phyloP scores from a whole-genome alignment of 2,329 filamentous ascomycete genomes.

The Penicillium sclerotigenum region DNA sequence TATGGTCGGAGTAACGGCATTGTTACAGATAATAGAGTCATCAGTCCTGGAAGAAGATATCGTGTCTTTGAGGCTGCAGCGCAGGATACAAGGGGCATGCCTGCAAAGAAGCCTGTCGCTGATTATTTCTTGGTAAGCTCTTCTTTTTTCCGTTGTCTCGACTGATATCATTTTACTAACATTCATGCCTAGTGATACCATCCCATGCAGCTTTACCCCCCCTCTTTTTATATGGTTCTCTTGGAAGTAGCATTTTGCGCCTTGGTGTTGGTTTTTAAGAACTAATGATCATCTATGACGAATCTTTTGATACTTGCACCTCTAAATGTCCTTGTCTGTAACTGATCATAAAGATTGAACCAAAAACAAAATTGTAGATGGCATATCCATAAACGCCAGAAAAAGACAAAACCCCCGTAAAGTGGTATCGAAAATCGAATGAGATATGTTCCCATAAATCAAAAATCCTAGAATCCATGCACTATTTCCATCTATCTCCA shows the following conservation, averaged over 20 bases:
- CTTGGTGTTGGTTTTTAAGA: conserved; percentile 22
- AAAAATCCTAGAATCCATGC: background rate
- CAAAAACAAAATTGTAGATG: background rate
- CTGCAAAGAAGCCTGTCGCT: conserved; percentile 94
- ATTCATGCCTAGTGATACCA: conserved; percentile 20
- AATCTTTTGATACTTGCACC: conserved; percentile 2
- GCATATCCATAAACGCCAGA: background rate
- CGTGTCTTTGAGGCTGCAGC: conserved; percentile 94
- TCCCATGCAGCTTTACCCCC: conserved; percentile 10
- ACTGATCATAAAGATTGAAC: background rate
- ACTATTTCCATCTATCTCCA: conserved; percentile 16
- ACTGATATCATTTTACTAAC: conserved; percentile 9
- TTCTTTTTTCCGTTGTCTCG: background rate
- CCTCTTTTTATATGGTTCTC: conserved; percentile 13
- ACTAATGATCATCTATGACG: conserved; percentile 26
- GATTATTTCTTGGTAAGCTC: conserved; percentile 77
- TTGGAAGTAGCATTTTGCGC: conserved; percentile 19
- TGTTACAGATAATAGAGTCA: conserved; percentile 49
- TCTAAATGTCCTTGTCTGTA: background rate
- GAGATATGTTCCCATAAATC: background rate
- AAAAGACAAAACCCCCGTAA: background rate
- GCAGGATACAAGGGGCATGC: conserved; percentile 95
- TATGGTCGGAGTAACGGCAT: conserved; percentile 46
- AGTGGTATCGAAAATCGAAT: conserved; percentile 1
- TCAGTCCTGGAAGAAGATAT: conserved; percentile 83